Percentiles rank a stretch among this genome's conserved stretches.
These are phyloP conservation scores for Rhodotorula sp. DNA, from an alignment of 1,284 basidiomycete species.

Conservation along the genomic window DNA sequence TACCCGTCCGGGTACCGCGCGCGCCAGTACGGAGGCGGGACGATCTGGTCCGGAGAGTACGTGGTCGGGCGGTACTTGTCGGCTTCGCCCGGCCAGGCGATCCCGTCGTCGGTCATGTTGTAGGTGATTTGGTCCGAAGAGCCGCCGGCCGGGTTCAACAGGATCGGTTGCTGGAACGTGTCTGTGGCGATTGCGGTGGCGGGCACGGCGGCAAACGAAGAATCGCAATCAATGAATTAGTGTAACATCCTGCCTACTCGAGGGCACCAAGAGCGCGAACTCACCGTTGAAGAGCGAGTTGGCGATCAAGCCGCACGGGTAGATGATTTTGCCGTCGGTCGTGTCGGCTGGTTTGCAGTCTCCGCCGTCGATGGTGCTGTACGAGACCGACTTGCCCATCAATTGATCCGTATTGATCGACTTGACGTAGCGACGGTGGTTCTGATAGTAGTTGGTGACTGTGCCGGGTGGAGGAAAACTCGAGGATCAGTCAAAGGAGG, in stretches of 20 bases:
- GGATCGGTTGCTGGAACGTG: constrained; percentile 67
- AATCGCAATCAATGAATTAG: background rate
- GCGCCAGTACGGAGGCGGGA: constrained; percentile 91
- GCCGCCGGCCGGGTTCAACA: constrained; percentile 58
- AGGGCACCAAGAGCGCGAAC: background rate
- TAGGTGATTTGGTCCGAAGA: constrained; percentile 57
- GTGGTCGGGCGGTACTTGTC: constrained; percentile 68
- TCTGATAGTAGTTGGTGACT: constrained; percentile 71
- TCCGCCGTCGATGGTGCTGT: constrained; percentile 61
- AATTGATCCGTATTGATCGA: constrained; percentile 83
- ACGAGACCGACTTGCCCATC: constrained; percentile 65
- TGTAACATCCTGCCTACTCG: too few relatives aligned
- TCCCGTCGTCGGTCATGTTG: constrained; percentile 72
- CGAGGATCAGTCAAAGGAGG: too few relatives aligned
- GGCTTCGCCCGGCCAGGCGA: constrained; percentile 90
- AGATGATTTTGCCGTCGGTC: constrained; percentile 62
- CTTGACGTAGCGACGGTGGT: constrained; percentile 96
- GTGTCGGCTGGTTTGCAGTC: constrained; percentile 86
- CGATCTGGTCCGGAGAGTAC: constrained; percentile 59
- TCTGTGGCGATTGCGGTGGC: constrained; percentile 62
- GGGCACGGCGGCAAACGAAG: too few relatives aligned
- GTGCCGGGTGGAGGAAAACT: background rate
- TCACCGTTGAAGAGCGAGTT: constrained; percentile 98
- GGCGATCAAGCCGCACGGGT: constrained; percentile 95
- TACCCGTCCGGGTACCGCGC: constrained; percentile 72